Evolutionary conservation across 2,329 filamentous ascomycete genomes (phyloP).

Genomic region (Exophiala dermatitidis): DNA sequence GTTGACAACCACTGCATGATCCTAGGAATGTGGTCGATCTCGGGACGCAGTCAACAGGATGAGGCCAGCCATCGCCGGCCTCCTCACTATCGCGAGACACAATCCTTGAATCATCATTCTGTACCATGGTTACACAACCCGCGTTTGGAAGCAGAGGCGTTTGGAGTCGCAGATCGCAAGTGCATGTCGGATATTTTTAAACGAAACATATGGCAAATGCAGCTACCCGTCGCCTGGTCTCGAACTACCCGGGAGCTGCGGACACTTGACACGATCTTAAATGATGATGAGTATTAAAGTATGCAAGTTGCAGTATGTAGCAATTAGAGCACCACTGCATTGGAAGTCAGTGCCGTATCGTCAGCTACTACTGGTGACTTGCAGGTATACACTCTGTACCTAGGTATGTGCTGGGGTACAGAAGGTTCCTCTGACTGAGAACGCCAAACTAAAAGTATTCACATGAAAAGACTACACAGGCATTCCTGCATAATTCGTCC

Average conservation of each 20-base stretch:
- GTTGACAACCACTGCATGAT: no score
- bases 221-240: slow-evolving; percentile 1
- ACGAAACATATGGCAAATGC: slow-evolving; percentile 1
- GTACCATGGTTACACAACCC: slow-evolving; percentile 10
- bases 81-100: not conserved
- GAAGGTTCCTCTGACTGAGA: no score
- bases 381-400: no score
- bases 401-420: no score
- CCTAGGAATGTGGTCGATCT: not conserved
- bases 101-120: not conserved
- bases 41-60: not conserved
- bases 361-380: no score
- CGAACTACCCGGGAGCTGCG: not conserved
- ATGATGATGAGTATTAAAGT: not conserved
- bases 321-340: no score
- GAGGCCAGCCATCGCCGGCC: not conserved
- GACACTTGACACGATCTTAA: not conserved
- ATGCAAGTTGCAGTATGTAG: not conserved
- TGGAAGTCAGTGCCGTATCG: no score
- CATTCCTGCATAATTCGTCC: no score
- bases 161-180: slow-evolving; percentile 12
- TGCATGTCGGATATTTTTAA: slow-evolving; percentile 14
- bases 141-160: slow-evolving; percentile 13
- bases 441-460: no score
- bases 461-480: no score